Conservation (phyloP, 2,329 filamentous ascomycete species). For the Cucurbitaria berberidis region DNA sequence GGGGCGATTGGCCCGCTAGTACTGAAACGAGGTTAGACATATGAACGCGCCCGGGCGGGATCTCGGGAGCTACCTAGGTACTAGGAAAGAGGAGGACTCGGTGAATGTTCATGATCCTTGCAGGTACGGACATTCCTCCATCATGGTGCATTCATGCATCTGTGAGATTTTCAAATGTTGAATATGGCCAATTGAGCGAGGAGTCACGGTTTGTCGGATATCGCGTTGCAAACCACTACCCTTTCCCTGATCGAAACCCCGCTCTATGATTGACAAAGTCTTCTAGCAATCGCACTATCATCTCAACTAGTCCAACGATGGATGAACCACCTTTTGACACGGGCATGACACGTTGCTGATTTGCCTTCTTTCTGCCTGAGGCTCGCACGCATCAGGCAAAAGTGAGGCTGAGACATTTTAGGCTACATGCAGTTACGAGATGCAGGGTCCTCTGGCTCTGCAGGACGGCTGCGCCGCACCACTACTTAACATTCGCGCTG, state of each 20-base stretch:
- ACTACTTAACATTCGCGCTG: not conserved
- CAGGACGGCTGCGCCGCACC: not conserved
- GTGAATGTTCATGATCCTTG: not conserved
- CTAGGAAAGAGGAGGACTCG: not conserved
- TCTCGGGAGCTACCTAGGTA: no score
- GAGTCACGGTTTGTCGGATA: not conserved
- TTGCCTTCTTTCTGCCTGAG: slow-evolving; percentile 3
- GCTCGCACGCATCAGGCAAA: not conserved
- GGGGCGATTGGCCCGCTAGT: not conserved
- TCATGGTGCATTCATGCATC: not conserved
- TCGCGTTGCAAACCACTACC: not conserved
- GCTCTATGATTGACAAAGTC: not conserved
- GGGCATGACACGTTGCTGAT: not conserved
- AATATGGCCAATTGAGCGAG: not conserved
- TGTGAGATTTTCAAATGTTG: not conserved
- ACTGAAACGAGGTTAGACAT: not conserved
- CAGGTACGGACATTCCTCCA: not conserved
- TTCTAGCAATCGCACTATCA: not conserved
- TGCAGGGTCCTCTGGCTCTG: not conserved
- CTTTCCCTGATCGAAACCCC: not conserved
- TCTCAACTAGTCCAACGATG: not conserved
- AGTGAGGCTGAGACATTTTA: not conserved
- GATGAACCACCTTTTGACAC: not conserved
- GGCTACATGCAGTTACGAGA: not conserved
- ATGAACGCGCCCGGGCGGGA: no score